A percentile compares a stretch with the other conserved stretches of the same genome.
These are phyloP conservation scores for Colletotrichum graminicola DNA, from an alignment of 2,329 filamentous ascomycete species.

Conservation along the genomic window DNA sequence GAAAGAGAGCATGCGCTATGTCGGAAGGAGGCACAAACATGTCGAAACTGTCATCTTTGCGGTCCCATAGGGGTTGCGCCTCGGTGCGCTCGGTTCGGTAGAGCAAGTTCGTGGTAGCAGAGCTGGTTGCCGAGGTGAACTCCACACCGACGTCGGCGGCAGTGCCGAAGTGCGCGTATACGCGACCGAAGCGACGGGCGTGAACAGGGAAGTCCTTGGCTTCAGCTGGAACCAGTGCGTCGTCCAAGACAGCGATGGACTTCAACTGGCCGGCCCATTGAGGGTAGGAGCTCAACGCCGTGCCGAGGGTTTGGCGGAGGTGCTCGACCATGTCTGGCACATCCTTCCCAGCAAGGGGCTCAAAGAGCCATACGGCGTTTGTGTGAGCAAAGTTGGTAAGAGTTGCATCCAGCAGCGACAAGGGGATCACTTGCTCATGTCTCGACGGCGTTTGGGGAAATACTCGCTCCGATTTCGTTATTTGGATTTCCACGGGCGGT, in stretches of 20 bases:
- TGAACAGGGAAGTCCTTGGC: neutral
- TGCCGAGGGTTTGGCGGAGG: neutral
- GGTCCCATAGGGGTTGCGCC: neutral
- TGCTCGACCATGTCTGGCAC: neutral
- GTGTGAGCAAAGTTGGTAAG: neutral
- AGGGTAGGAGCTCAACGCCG: neutral
- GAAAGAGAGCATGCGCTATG: neutral
- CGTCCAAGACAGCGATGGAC: neutral
- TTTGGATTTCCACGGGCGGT: neutral
- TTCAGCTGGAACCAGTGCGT: neutral
- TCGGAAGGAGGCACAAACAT: neutral
- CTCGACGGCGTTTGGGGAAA: neutral
- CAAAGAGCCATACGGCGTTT: neutral
- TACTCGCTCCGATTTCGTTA: neutral
- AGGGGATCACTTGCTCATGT: neutral
- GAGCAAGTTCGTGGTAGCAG: neutral
- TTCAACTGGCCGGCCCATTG: neutral
- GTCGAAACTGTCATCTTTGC: neutral
- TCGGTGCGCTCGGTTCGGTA: neutral
- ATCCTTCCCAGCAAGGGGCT: neutral
- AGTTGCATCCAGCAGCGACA: neutral
- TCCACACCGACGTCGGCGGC: neutral
- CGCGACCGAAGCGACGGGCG: neutral
- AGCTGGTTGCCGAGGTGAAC: neutral
- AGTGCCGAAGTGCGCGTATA: neutral